Base-by-base conservation (phyloP, 345 rosid genomes). In the Balakata baccata region DNA sequence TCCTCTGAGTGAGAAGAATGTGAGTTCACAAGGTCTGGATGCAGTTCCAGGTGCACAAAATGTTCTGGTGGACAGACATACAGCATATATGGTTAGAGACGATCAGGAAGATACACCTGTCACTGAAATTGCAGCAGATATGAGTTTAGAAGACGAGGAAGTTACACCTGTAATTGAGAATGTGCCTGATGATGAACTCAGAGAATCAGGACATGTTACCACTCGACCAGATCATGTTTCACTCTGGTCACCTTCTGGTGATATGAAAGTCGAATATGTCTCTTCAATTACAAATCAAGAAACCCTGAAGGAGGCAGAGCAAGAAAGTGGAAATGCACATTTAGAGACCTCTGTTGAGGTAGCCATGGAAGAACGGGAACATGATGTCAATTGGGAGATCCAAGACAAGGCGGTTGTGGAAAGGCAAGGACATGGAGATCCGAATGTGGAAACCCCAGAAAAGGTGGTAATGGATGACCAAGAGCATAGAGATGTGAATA, bases 401-500 rank as follows among this genome's bases (percentile, higher is more conserved):
- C 64, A 13, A 68, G 81, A 78, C 64, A 74, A 75, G 64, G 71
- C 80, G 79, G 57, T 20, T 11, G 11, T 72, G 74, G 85, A 78
- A 82, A 82, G 77, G 25, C 60, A 52, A 68, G 47, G 52, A 52
- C 23, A 68, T 18, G 60, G 41, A 34, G 22, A 49, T 25, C 5
- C 20, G 16, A 29, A 49, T 29, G 6, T 29, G 16, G 79, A 75
- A 57, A 41, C 52, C 69, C 68, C 29, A 73, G 82, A 77, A 51
- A 74, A 70, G 72, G 70, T 83, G 80, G 62, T 45, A 20, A 17
- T 64, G 66, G 84, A 75, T 78, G 82, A 80, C 37, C 81, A 67
- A 29, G 83, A 68, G 63, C 72, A 65, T 76, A 75, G 59, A 71
- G 84, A 76, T 80, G 69, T 66, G 75, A 84, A 73, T 60, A 43